Evolutionary conservation across 345 rosid genomes (phyloP).

Genomic region (Orychophragmus violaceus): DNA sequence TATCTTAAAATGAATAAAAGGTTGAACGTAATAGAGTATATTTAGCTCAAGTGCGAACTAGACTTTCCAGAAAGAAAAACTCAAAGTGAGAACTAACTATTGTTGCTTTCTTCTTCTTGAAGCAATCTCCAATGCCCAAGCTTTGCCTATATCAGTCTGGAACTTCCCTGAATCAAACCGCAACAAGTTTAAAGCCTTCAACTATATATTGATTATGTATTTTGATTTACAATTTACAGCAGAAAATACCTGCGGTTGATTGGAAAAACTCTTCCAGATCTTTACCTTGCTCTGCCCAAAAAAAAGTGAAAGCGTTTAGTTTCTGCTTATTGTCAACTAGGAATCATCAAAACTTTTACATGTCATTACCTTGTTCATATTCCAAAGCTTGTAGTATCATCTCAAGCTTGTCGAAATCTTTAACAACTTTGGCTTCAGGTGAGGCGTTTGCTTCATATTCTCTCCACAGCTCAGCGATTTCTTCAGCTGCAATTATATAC

Average conservation of each 20-base stretch:
- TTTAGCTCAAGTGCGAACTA: background rate
- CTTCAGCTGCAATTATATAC: slow-evolving; percentile 49
- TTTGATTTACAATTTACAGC: background rate
- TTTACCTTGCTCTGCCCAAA: slow-evolving; percentile 74
- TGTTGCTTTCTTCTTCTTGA: slow-evolving; percentile 53
- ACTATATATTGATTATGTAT: background rate
- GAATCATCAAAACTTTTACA: background rate
- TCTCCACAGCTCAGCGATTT: slow-evolving; percentile 67
- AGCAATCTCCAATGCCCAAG: slow-evolving; percentile 79
- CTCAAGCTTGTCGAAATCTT: slow-evolving; percentile 91
- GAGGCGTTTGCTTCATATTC: slow-evolving; percentile 89
- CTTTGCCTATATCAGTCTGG: slow-evolving; percentile 81
- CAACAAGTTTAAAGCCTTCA: background rate
- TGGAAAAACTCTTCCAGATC: slow-evolving; percentile 88
- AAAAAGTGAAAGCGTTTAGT: background rate
- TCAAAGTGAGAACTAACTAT: background rate
- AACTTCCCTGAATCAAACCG: slow-evolving; percentile 57
- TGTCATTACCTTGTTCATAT: slow-evolving; percentile 68
- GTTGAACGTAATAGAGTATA: background rate
- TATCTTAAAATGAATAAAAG: background rate
- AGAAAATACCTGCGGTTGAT: slow-evolving; percentile 71
- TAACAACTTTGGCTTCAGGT: slow-evolving; percentile 90
- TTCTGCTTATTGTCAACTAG: background rate
- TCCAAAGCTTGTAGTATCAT: slow-evolving; percentile 98
- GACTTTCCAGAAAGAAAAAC: background rate